Base-by-base conservation (phyloP, 192 early-diverging fungal species). In the Podila minutissima region DNA sequence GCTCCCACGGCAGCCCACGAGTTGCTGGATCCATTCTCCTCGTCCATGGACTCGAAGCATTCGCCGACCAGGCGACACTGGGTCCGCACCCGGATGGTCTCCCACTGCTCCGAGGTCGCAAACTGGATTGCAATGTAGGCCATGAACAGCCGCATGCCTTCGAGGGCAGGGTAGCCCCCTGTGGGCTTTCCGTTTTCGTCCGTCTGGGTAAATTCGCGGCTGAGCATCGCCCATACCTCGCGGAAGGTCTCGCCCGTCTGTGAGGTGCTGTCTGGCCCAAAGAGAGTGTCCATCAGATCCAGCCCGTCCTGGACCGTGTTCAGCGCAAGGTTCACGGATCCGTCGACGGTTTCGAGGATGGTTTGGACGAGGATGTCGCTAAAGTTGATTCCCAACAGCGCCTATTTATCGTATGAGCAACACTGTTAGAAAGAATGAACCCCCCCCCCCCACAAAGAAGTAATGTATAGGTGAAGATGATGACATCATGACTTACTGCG, bases 121-220 rank as follows among this genome's bases (percentile, higher is more conserved):
- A 75, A 74, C 71, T 88, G 84, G 22, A 88, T 65, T 8, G 79
- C 75, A 6, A 83, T 64, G 74, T 83, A 88, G 8, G 84, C 86
- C 61, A 84, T 83, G 62, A 88, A 64, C 9, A 83, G 48, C 5
- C 83, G 83, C 41, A 87, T 75, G 1, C 83, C 71, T 20, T 77
- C 79, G 33, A 85, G 50, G 15, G 72, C 51, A 13, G 84, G 72
- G 32, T 83, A 87, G 11, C 61, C 65, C 51, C 61, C 62, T 48
- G 71, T 19, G 32, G 57, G 29, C 4, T 65, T 57, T 17, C 60
- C 59, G 1, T 74, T 59, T 29, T 71, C 83, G 5, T 71, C 68
- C 24, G 59, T 55, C 9, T 37, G 35, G 13, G 31, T 61, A 55
- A 83, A 86, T 48, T 88, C 86, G 10, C 84, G 83, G 9, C 64